These are phyloP conservation scores for Globisporangium iwayamae DNA, from an alignment of 352 stramenopile genomes.

Conservation along the genomic window DNA sequence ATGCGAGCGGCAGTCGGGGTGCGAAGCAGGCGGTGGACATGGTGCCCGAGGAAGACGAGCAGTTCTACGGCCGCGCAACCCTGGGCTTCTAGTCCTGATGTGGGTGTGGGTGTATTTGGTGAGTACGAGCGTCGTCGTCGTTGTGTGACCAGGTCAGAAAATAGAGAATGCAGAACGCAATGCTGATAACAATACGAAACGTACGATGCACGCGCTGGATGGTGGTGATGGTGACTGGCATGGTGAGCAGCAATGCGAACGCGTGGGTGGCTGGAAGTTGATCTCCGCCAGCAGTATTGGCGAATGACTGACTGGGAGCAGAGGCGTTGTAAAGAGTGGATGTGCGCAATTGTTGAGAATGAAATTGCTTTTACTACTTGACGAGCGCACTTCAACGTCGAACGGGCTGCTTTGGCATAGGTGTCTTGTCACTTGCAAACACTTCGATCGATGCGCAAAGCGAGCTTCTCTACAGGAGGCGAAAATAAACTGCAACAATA, in stretches of 20 bases:
- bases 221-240: neutral
- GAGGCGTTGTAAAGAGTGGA: constrained; percentile 2
- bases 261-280: neutral
- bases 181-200: neutral
- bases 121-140: neutral
- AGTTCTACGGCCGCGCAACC: constrained; percentile 82
- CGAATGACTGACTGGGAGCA: neutral
- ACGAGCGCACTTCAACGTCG: neutral
- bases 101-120: neutral
- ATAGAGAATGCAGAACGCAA: constrained; percentile 13
- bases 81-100: constrained; percentile 56
- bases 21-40: constrained; percentile 24
- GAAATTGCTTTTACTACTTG: constrained; percentile 2
- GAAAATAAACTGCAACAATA: neutral
- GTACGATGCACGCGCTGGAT: neutral
- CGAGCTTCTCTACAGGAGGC: constrained; percentile 1
- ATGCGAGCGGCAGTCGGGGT: constrained; percentile 6
- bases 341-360: constrained; percentile 1
- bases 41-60: constrained; percentile 61
- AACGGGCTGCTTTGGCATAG: neutral
- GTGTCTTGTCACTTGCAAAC: neutral
- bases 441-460: neutral
- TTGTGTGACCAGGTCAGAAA: neutral
- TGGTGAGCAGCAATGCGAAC: neutral
- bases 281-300: too few species aligned